phyloP scores from a whole-genome alignment of 495 filamentous ascomycete genomes.

The Podospora pseudocomata region DNA sequence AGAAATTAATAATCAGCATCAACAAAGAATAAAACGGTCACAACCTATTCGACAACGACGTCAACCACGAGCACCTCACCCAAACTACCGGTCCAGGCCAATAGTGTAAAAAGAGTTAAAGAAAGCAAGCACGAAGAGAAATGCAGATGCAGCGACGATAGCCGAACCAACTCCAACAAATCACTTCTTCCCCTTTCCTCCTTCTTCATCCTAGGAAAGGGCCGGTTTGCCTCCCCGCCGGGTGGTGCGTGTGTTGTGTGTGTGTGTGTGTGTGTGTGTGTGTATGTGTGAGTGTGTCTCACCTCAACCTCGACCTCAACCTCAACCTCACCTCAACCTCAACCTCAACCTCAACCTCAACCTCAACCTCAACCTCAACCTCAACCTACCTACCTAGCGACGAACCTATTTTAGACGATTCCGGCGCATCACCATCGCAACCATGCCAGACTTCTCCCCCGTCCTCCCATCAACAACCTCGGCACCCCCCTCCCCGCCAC shows the following conservation, averaged over 20 bases:
- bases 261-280: too few species aligned
- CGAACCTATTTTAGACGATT: not conserved
- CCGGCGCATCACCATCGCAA: not conserved
- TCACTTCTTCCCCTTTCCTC: conserved; percentile 1
- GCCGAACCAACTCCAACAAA: conserved; percentile 1
- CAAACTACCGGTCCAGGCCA: not conserved
- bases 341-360: not conserved
- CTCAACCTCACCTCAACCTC: not conserved
- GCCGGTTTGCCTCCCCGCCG: too few species aligned
- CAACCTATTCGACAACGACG: not conserved
- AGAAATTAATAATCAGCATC: conserved; percentile 1
- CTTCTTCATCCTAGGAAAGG: not conserved
- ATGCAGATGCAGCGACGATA: conserved; percentile 33
- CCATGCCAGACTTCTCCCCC: not conserved
- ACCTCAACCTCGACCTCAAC: not conserved
- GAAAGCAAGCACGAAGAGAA: conserved; percentile 1
- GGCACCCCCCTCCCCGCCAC: not conserved
- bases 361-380: not conserved
- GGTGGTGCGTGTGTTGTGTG: too few species aligned
- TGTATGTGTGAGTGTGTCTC: too few species aligned
- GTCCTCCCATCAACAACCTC: not conserved
- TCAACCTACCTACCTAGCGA: not conserved
- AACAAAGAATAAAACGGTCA: not conserved
- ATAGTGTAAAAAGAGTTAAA: not conserved
- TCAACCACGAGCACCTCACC: not conserved